Conservation (phyloP, 1,284 basidiomycete species). For the Violaceomyces palustris region DNA sequence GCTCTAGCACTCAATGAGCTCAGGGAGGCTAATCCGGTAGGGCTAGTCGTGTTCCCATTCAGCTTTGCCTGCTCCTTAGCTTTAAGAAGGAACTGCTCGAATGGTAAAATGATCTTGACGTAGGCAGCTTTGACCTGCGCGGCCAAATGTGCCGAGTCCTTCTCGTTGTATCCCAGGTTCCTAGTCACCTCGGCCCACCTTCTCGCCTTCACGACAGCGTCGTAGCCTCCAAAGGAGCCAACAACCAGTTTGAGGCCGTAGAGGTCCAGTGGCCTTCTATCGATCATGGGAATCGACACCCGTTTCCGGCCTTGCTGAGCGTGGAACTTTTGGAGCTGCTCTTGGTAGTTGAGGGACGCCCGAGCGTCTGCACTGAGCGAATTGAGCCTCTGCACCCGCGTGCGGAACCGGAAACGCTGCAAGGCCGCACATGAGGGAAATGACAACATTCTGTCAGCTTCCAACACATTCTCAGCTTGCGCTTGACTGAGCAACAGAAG, state of each 20-base stretch:
- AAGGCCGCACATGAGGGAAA: too few species aligned
- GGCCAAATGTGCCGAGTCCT: slow-evolving; percentile 64
- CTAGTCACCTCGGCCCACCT: slow-evolving; percentile 82
- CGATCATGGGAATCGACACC: slow-evolving; percentile 84
- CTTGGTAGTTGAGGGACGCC: slow-evolving; percentile 93
- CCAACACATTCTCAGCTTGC: background rate
- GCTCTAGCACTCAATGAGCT: too few species aligned
- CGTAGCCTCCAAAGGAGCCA: slow-evolving; percentile 77
- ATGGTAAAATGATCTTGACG: slow-evolving; percentile 82
- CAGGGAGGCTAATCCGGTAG: too few species aligned
- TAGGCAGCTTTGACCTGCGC: slow-evolving; percentile 86
- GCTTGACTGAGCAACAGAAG: background rate
- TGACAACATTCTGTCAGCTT: background rate
- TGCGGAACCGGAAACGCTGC: slow-evolving; percentile 87
- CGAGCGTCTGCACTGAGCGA: slow-evolving; percentile 94
- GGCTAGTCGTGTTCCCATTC: too few species aligned
- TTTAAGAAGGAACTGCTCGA: slow-evolving; percentile 75
- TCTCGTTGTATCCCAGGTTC: slow-evolving; percentile 68
- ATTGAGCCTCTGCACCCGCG: slow-evolving; percentile 87
- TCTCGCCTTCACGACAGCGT: slow-evolving; percentile 68
- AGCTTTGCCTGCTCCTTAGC: slow-evolving; percentile 41
- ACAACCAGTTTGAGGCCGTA: slow-evolving; percentile 91
- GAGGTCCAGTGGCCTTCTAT: slow-evolving; percentile 83
- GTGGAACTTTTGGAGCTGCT: slow-evolving; percentile 73
- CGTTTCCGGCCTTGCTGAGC: slow-evolving; percentile 60